phyloP scores from a whole-genome alignment of 2,329 filamentous ascomycete genomes.

The Venturia oleaginea region DNA sequence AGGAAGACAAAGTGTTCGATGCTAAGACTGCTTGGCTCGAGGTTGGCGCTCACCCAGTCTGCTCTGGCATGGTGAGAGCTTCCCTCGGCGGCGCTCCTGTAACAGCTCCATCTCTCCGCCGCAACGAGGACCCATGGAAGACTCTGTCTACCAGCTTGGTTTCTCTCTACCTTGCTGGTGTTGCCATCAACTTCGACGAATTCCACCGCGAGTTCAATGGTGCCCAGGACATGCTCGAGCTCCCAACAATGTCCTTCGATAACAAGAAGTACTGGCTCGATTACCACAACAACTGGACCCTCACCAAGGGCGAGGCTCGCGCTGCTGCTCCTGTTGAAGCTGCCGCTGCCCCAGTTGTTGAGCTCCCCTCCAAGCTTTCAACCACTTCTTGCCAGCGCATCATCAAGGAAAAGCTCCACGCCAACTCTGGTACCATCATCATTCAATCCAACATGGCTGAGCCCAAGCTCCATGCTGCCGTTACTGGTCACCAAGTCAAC shows the following conservation, averaged over 20 bases:
- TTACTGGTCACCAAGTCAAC: conserved; percentile 60
- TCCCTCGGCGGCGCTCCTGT: conserved; percentile 47
- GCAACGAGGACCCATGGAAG: conserved; percentile 55
- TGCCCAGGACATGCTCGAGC: conserved; percentile 49
- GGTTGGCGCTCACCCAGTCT: conserved; percentile 65
- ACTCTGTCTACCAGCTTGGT: conserved; percentile 51
- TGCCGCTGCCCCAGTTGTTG: conserved; percentile 29
- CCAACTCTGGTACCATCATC: conserved; percentile 49
- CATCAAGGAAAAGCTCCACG: conserved; percentile 52
- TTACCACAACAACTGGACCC: conserved; percentile 61
- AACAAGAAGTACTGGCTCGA: conserved; percentile 65
- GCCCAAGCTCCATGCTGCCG: conserved; percentile 51
- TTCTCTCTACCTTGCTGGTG: conserved; percentile 51
- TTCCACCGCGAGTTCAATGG: conserved; percentile 54
- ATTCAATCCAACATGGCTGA: conserved; percentile 59
- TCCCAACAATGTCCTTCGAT: conserved; percentile 61
- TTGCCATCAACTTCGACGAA: conserved; percentile 62
- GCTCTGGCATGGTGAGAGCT: conserved; percentile 58
- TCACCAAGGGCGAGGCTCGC: conserved; percentile 56
- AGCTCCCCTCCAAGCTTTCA: conserved; percentile 46
- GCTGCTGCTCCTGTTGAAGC: conserved; percentile 32
- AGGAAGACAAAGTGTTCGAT: conserved; percentile 50
- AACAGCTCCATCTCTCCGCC: conserved; percentile 52
- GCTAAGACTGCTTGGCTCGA: conserved; percentile 64
- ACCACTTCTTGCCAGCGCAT: conserved; percentile 59